These are phyloP conservation scores for Infundibulicybe gibba DNA, from an alignment of 768 basidiomycete species.

Conservation along the genomic window DNA sequence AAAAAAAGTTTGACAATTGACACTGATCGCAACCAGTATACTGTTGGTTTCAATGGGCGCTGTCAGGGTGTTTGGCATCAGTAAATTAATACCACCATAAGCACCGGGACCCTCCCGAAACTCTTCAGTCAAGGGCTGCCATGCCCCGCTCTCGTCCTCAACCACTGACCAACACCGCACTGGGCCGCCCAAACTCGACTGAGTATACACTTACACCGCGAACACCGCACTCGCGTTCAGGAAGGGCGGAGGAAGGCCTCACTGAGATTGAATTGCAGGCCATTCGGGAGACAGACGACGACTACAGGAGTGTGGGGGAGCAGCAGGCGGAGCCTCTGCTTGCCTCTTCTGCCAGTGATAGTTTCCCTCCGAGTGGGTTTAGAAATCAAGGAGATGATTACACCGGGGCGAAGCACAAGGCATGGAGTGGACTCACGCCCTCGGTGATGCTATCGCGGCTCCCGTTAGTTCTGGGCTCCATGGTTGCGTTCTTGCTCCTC, in stretches of 20 bases:
- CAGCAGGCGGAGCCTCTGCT: constrained; percentile 47
- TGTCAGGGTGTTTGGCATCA: not conserved
- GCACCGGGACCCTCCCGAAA: constrained; percentile 1
- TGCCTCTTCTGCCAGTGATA: constrained; percentile 37
- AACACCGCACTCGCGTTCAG: constrained; percentile 61
- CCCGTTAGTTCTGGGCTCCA: constrained; percentile 43
- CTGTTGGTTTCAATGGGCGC: no score
- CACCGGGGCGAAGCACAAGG: constrained; percentile 7
- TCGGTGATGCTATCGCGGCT: constrained; percentile 23
- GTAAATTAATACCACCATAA: constrained; percentile 3
- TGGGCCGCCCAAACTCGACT: constrained; percentile 27
- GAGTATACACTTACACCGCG: constrained; percentile 43
- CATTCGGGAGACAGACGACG: constrained; percentile 25
- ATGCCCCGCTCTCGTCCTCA: constrained; percentile 40
- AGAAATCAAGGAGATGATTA: constrained; percentile 39
- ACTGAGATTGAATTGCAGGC: constrained; percentile 45
- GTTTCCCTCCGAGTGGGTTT: constrained; percentile 34
- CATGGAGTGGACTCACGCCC: constrained; percentile 15
- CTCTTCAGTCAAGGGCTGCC: constrained; percentile 1
- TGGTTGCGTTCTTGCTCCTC: constrained; percentile 40
- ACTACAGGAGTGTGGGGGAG: constrained; percentile 31
- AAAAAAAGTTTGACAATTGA: no score
- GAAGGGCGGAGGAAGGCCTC: constrained; percentile 51
- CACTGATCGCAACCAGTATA: no score
- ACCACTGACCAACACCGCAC: constrained; percentile 29